Base-by-base conservation (phyloP, 2,329 filamentous ascomycete genomes). In the Celoporthe dispersa region DNA sequence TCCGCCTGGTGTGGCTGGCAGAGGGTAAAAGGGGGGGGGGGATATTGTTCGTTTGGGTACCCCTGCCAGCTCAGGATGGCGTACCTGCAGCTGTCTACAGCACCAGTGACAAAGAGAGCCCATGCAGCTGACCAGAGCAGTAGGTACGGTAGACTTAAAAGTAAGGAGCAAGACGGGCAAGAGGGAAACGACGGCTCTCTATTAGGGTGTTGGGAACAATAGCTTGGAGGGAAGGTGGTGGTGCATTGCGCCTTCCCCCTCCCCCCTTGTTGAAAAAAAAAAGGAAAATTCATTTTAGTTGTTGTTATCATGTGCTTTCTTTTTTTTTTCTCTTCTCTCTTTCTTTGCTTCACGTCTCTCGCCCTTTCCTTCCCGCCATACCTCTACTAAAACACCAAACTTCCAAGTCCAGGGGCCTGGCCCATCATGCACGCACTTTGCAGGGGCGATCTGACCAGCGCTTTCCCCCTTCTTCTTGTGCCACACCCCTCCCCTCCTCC, bases 61-160 rank as follows among this genome's bases (percentile, higher is more conserved):
- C 53, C 53, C 53, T 57, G 53, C 67, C 60, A 68, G 60, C 65
- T 33, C 35, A 64, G 51, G 61, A 22, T 35, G 61, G 11, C 48
- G 61, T 64, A 63, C 39, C 25, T 51, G n/a, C 66, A 55, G 60
- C 61, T 65, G 60, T 57, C 44, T 25, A 11, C 22, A 51, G 48
- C n/a, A 51, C 22, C 44, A 48, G 44, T n/a, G 8, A 25, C 2
- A 48, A 19, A 48, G 44, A 48, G 44, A 44, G 6, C 7, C 22
- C n/a, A 25, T 12, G 11, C 48, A 53, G 22, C 12, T 11, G 67
- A 60, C 44, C 67, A 44, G 67, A 31, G 60, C 60, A 60, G 66
- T 22, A 35, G 60, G 66, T 22, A 25, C 35, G 35, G 67, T 64
- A 60, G 35, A 39, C 48, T 53, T 51, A 7, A 3, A 1, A n/a